Evolutionary conservation across 2,329 filamentous ascomycete species (phyloP), one percentile per base, ranked within the genome.

Genomic region (Knufia fluminis): DNA sequence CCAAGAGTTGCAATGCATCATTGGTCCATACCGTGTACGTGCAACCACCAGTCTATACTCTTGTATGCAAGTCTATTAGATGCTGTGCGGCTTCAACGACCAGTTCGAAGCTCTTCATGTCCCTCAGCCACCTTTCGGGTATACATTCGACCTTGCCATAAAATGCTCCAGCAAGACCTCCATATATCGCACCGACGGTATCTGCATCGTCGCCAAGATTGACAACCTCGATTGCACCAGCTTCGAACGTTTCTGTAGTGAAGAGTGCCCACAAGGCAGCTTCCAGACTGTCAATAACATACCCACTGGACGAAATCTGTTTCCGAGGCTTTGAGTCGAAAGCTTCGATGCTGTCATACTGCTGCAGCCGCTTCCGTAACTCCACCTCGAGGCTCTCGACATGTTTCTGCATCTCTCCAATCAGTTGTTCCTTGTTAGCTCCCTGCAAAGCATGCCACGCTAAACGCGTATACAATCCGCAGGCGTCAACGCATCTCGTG

Each of bases 141-240:
- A 68, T 64, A 3, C 49, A 53, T 7, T 63, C 64, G 28, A 61
- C 42, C 16, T 19, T 31, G 1, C 65, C 68, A 60, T 71, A 70
- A 53, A 62, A 71, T 2, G 64, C 63, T 0, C 68, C 68, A 2
- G 68, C 68, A 17, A 72, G 48, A 3, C 67, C 68, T 2, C 69
- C 70, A 58, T 70, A 71, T 31, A 71, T 64, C 1, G 69, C 69
- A 14, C 65, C 69, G 9, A 68, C 67, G 1, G 68, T 71, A 58
- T 73, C 70, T 9, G 69, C 64, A 59, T 72, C 69, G 46, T 67
- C 62, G 1, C 68, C 68, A 20, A 69, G 50, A 60, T 71, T 72
- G 0, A 71, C 68, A 1, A 65, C 66, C 38, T 60, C 63, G 28
- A 70, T 49, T 2, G 64, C 68, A 0, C 70, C 68, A 4, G 66